These are phyloP conservation scores for Luffa aegyptiaca DNA, from an alignment of 306 rosid genomes.

Conservation along the genomic window DNA sequence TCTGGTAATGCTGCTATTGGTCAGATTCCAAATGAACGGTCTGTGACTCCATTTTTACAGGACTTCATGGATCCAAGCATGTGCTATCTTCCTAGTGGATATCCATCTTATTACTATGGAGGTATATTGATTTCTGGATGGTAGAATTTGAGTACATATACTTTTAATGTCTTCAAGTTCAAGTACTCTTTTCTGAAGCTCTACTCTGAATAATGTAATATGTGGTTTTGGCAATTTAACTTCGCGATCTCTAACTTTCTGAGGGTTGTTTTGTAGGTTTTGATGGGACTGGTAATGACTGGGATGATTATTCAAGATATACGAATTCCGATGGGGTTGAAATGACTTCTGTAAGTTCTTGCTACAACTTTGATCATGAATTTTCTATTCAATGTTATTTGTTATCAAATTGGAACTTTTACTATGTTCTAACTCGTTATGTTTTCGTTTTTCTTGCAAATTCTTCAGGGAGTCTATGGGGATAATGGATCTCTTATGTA, in stretches of 20 bases:
- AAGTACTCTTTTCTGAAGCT: neutral
- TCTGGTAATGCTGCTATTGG: conserved; percentile 52
- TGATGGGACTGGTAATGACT: conserved; percentile 56
- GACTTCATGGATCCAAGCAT: conserved; percentile 63
- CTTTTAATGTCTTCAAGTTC: neutral
- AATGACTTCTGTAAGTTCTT: conserved; percentile 59
- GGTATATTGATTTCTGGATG: conserved; percentile 25
- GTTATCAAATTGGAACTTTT: neutral
- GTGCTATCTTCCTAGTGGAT: conserved; percentile 72
- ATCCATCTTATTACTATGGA: conserved; percentile 69
- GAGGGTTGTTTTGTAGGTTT: conserved; percentile 30
- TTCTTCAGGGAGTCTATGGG: conserved; percentile 68
- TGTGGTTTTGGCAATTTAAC: neutral
- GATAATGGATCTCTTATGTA: conserved; percentile 80
- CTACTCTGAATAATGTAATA: neutral
- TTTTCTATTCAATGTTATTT: too few species aligned
- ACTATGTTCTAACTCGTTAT: neutral
- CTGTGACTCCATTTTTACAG: conserved; percentile 56
- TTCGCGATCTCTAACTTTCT: neutral
- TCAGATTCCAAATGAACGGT: conserved; percentile 75
- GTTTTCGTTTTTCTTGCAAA: neutral
- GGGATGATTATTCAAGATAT: conserved; percentile 80
- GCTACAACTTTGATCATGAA: too few species aligned
- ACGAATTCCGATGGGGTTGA: conserved; percentile 75
- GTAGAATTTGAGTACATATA: neutral